These are phyloP conservation scores for Sclerotinia trifoliorum DNA, from an alignment of 2,329 filamentous ascomycete species.

Conservation along the genomic window DNA sequence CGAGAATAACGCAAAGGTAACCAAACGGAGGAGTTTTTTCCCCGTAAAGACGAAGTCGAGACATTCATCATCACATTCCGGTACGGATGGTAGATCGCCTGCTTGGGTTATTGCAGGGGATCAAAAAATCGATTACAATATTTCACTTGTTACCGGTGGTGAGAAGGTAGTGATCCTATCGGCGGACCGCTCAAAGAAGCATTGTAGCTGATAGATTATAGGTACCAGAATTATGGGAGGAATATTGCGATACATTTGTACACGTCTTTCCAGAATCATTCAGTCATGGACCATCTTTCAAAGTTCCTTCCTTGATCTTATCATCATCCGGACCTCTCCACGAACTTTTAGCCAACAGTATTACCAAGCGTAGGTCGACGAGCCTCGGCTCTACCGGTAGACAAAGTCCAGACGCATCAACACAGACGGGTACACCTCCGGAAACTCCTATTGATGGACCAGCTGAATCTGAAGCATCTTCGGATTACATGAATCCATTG, in stretches of 20 bases:
- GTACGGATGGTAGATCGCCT: conserved; percentile 12
- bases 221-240: conserved; percentile 67
- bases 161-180: conserved; percentile 11
- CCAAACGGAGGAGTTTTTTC: conserved; percentile 22
- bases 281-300: conserved; percentile 58
- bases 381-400: conserved; percentile 46
- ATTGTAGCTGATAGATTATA: conserved; percentile 35
- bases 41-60: conserved; percentile 10
- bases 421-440: conserved; percentile 43
- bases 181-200: neutral
- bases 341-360: conserved; percentile 23
- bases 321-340: conserved; percentile 14
- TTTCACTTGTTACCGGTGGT: conserved; percentile 14
- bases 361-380: conserved; percentile 34
- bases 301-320: conserved; percentile 43
- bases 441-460: conserved; percentile 32
- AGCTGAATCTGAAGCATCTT: conserved; percentile 28
- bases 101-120: conserved; percentile 22
- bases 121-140: conserved; percentile 23
- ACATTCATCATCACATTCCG: conserved; percentile 13
- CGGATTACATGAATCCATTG: conserved; percentile 31
- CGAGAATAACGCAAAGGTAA: conserved; percentile 2
- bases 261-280: conserved; percentile 55
- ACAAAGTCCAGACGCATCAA: conserved; percentile 38
- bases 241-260: conserved; percentile 56